Percentiles rank a stretch among this genome's conserved stretches.
These are phyloP conservation scores for Neobulgaria alba DNA, from an alignment of 2,329 filamentous ascomycete genomes.

Conservation along the genomic window DNA sequence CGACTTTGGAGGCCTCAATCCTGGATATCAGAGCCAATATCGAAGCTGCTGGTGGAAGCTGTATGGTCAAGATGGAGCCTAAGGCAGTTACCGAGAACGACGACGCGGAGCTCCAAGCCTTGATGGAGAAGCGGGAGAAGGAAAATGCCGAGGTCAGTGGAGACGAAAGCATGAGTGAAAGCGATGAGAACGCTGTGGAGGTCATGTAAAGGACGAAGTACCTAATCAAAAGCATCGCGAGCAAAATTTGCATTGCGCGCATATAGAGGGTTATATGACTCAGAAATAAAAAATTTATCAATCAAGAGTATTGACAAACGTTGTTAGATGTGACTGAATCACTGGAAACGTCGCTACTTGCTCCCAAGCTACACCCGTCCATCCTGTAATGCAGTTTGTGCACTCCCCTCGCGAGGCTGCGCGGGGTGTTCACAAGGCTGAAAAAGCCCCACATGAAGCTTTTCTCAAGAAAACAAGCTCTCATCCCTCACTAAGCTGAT, in stretches of 20 bases:
- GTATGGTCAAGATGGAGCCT: constrained; percentile 94
- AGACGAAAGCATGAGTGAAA: constrained; percentile 92
- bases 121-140: constrained; percentile 98
- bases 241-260: constrained; percentile 26
- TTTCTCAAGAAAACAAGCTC: too few species aligned
- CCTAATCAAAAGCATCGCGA: constrained; percentile 23
- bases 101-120: constrained; percentile 88
- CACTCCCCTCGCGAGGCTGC: constrained; percentile 7
- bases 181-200: constrained; percentile 73
- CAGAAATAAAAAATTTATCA: constrained; percentile 5
- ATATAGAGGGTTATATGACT: constrained; percentile 19
- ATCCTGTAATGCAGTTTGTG: background rate
- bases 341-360: too few species aligned
- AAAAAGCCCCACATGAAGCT: too few species aligned
- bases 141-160: constrained; percentile 98
- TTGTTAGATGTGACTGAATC: too few species aligned
- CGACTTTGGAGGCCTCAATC: constrained; percentile 80
- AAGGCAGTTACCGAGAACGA: constrained; percentile 99
- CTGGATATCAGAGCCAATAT: constrained; percentile 78
- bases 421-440: constrained; percentile 5
- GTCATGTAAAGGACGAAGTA: constrained; percentile 32
- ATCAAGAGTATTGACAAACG: too few species aligned
- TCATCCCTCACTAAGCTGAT: too few species aligned
- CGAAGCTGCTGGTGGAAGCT: constrained; percentile 65
- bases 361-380: too few species aligned